phyloP scores from a whole-genome alignment of 306 rosid species.

The Cicer arietinum region DNA sequence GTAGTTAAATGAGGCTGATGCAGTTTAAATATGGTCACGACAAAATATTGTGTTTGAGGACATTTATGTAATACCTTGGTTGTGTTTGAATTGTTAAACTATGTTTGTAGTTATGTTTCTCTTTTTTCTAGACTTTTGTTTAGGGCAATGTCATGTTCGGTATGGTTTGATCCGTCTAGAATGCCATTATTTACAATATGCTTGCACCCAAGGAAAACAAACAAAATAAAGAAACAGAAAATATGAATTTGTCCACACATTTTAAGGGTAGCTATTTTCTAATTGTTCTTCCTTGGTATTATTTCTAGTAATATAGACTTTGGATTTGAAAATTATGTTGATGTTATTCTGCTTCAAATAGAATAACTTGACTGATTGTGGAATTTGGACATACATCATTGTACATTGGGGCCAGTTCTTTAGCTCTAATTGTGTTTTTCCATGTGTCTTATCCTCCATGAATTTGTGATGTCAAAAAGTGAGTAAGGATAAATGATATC shows the following conservation, averaged over 20 bases:
- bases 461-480: not conserved
- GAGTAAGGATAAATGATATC: not conserved
- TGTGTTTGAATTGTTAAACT: not conserved
- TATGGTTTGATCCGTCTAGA: not conserved
- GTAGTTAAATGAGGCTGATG: not conserved
- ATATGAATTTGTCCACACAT: not conserved
- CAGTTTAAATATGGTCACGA: not conserved
- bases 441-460: not conserved
- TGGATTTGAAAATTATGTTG: not conserved
- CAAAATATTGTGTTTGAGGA: not conserved
- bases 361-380: not conserved
- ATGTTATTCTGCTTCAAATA: not conserved
- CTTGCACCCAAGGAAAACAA: not conserved
- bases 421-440: not conserved
- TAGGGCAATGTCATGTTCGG: not conserved
- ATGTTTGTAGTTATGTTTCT: not conserved
- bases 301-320: not conserved
- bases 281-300: not conserved
- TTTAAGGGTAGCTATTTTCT: not conserved
- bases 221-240: not conserved
- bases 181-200: slow-evolving; percentile 2
- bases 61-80: not conserved
- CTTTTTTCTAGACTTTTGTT: not conserved
- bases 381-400: not conserved
- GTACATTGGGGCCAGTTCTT: not conserved